Evolutionary conservation across 805 yeast genomes (phyloP), one percentile per base, ranked within the genome.

Genomic region (Grigorovia humatica): DNA sequence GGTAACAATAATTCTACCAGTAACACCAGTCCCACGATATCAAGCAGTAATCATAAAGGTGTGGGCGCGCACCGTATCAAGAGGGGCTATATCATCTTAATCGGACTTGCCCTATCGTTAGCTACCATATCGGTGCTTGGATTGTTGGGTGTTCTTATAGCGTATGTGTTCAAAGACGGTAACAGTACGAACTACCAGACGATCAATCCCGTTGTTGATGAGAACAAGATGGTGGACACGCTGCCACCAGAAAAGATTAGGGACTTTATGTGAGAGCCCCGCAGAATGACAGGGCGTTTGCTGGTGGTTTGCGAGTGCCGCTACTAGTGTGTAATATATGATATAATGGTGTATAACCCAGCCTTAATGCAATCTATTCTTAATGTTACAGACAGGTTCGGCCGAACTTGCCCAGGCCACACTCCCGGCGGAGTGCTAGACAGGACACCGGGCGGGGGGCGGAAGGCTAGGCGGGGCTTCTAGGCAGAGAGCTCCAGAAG

Each of bases 71-170:
- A 32, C 15, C 5, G 9, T 13, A 64, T 66, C 53, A 68, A 65
- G 32, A 66, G 78, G 19, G 90, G 93, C 0, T 82, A 76, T 58
- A 82, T 85, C 30, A 88, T 83, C 3, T 75, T 86, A 30, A 77
- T 85, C 45, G 80, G 85, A 0, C 72, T 83, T 44, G 93, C 89
- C 0, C 70, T 82, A 51, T 80, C 91, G 0, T 57, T 85, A 35
- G 87, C 73, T 18, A 73, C 78, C 1, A 63, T 74, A 43, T 62
- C 69, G 47, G 65, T 64, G 18, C 59, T 69, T 51, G 85, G 75
- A 51, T 65, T 70, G 29, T 55, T 71, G 4, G 75, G 75, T 40
- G 72, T 65, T 7, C 57, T 60, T 47, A 59, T 63, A 44, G 58
- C 66, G 15, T 65, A 68, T 47, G 65, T 66, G 50, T 70, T 67